Base-by-base conservation (phyloP, 176 grass and related monocot genomes). In the Pharus latifolius region DNA sequence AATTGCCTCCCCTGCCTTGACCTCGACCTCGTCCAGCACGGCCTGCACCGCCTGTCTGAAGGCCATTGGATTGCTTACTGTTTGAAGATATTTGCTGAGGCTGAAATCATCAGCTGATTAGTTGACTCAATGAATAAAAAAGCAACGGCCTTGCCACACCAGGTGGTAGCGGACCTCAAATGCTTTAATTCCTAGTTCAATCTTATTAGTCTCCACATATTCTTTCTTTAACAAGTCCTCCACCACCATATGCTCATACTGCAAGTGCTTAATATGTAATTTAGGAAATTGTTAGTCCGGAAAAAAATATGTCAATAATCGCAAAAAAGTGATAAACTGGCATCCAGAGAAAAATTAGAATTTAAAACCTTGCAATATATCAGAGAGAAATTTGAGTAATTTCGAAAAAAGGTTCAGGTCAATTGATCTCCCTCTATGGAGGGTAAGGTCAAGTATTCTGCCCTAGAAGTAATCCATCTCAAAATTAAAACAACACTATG, bases 231-330 rank as follows among this genome's bases (percentile, higher is more conserved):
- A 15, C 35, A 99, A 54, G 37, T 91, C 87, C 62, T 84, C 68
- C 78, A 99, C 44, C n/a, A 80, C 90, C 90, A 95, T 84, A 10
- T 80, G 82, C 58, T 99, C 96, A 17, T 99, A 95, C 96, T 95
- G 73, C 53, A 84, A 60, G 68, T 56, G n/a, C n/a, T n/a, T n/a
- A n/a, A n/a, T n/a, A n/a, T n/a, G n/a, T n/a, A n/a, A n/a, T n/a
- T n/a, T n/a, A n/a, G n/a, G n/a, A n/a, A n/a, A n/a, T n/a, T n/a
- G n/a, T n/a, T n/a, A n/a, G n/a, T n/a, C n/a, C n/a, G n/a, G n/a
- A n/a, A n/a, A n/a, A n/a, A n/a, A n/a, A n/a, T n/a, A n/a, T n/a
- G n/a, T n/a, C n/a, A n/a, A n/a, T n/a, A n/a, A n/a, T n/a, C n/a
- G n/a, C n/a, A n/a, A n/a, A n/a, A n/a, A n/a, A n/a, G n/a, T n/a